A percentile compares a stretch with the other conserved stretches of the same genome.
Evolutionary conservation across 176 grass and related monocot genomes (phyloP).

Genomic region (Poa pratensis): DNA sequence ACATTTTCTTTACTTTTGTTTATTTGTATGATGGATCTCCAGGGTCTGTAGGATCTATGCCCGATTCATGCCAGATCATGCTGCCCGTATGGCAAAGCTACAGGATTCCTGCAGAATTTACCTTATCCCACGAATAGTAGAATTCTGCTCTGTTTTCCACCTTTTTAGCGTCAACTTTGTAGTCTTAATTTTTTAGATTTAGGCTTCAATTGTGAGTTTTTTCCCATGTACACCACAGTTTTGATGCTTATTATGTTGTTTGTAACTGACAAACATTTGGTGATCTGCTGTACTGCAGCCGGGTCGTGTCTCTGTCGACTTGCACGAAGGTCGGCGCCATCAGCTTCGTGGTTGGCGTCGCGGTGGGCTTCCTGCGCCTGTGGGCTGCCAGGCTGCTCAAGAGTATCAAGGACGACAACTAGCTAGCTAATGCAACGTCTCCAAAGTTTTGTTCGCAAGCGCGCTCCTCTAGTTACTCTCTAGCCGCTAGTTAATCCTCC

Average conservation of each 20-base stretch:
- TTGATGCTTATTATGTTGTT: no score
- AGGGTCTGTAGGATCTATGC: neutral
- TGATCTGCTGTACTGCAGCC: constrained; percentile 41
- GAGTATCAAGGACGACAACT: constrained; percentile 66
- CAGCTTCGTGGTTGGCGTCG: no score
- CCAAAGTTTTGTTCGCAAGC: neutral
- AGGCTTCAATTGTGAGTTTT: no score
- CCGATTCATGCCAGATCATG: neutral
- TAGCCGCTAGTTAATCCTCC: neutral
- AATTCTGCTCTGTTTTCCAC: neutral
- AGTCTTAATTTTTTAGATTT: no score
- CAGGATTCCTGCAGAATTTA: neutral
- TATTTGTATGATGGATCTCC: neutral
- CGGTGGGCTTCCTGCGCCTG: no score
- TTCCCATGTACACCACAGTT: no score
- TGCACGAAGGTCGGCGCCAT: constrained; percentile 40
- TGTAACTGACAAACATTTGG: neutral
- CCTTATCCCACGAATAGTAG: neutral
- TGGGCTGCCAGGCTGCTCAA: constrained; percentile 70
- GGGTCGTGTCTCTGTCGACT: constrained; percentile 66
- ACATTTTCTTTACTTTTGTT: neutral
- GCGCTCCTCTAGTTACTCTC: neutral
- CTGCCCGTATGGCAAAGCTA: no score
- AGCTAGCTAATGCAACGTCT: neutral
- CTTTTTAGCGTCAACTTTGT: no score